Conservation (phyloP, 257 asterid genomes). For the Datura wrightii region DNA sequence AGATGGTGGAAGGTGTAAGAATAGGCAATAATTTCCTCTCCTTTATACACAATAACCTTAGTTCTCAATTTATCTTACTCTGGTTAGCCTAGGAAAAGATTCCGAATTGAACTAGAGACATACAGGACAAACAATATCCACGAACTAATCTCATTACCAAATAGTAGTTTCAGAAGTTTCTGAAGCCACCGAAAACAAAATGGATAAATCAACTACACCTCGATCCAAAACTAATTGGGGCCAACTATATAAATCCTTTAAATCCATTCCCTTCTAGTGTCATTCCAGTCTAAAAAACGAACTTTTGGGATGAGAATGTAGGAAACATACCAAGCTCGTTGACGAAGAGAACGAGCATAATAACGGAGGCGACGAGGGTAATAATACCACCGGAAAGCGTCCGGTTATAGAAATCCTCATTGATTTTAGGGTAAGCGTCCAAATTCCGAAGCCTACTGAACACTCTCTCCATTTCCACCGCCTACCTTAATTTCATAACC, state of each 20-base stretch:
- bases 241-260: neutral
- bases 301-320: neutral
- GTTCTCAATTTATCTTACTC: slow-evolving; percentile 15
- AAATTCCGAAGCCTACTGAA: slow-evolving; percentile 75
- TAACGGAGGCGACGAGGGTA: slow-evolving; percentile 72
- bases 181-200: neutral
- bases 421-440: slow-evolving; percentile 95
- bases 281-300: neutral
- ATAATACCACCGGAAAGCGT: slow-evolving; percentile 89
- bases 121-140: slow-evolving; percentile 5
- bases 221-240: neutral
- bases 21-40: slow-evolving; percentile 16
- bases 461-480: slow-evolving; percentile 54
- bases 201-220: neutral
- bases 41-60: neutral
- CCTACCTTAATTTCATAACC: slow-evolving; percentile 25
- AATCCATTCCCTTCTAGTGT: neutral
- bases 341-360: slow-evolving; percentile 75
- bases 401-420: slow-evolving; percentile 96
- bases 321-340: slow-evolving; percentile 80
- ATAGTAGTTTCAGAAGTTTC: slow-evolving; percentile 10
- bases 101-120: neutral
- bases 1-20: neutral
- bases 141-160: neutral
- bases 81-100: neutral